These are phyloP conservation scores for Cyphellophora attinorum DNA, from an alignment of 2,329 filamentous ascomycete genomes.

Conservation along the genomic window DNA sequence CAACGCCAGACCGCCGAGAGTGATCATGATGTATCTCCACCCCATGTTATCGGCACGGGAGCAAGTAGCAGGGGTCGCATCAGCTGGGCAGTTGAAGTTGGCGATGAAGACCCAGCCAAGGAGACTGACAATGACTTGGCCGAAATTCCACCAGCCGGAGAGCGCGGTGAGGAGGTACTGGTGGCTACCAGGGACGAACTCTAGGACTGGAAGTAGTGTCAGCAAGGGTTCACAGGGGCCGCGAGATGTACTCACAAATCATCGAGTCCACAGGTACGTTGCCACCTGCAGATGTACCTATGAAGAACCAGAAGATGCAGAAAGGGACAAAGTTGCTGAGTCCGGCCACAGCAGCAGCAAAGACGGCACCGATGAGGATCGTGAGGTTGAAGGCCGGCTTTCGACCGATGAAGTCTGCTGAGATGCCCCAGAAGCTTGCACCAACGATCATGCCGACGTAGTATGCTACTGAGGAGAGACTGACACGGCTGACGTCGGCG, in stretches of 20 bases:
- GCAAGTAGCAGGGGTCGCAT: constrained; percentile 22
- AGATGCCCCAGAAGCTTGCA: constrained; percentile 56
- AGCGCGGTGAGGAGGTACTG: constrained; percentile 44
- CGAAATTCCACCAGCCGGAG: constrained; percentile 24
- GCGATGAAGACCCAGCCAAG: constrained; percentile 63
- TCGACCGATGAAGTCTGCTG: constrained; percentile 54
- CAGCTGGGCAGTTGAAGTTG: constrained; percentile 45
- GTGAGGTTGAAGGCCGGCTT: constrained; percentile 60
- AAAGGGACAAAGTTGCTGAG: constrained; percentile 43
- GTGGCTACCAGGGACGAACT: constrained; percentile 47
- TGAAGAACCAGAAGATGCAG: constrained; percentile 10
- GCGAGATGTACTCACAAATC: no score
- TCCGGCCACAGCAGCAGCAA: constrained; percentile 55
- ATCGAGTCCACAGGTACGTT: constrained; percentile 26
- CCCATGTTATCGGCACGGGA: constrained; percentile 51
- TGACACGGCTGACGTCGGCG: constrained; percentile 50
- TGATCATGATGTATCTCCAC: constrained; percentile 60
- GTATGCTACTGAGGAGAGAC: constrained; percentile 70
- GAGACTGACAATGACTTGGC: constrained; percentile 32
- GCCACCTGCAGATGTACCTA: constrained; percentile 10
- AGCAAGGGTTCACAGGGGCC: no score
- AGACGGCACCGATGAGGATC: constrained; percentile 51
- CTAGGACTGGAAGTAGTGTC: no score
- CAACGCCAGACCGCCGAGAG: constrained; percentile 59
- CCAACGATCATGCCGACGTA: constrained; percentile 57